These are phyloP conservation scores for Arthrobotrys iridis DNA, from an alignment of 2,329 filamentous ascomycete genomes.

Conservation along the genomic window DNA sequence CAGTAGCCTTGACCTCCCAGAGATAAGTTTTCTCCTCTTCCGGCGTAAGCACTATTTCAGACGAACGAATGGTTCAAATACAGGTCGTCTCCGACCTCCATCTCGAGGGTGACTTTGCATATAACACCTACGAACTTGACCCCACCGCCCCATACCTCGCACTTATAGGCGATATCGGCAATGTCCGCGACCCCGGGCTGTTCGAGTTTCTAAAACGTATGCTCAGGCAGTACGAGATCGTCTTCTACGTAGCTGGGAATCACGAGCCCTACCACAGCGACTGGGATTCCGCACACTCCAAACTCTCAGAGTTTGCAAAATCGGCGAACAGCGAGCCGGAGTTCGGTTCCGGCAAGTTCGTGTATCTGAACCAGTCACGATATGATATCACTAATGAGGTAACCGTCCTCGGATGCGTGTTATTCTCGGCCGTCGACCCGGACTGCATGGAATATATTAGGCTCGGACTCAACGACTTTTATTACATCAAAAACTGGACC, in stretches of 20 bases:
- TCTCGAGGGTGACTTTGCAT: conserved; percentile 66
- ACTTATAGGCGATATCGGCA: conserved; percentile 69
- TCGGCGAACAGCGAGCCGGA: conserved; percentile 7
- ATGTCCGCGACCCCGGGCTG: conserved; percentile 63
- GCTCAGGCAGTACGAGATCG: conserved; percentile 64
- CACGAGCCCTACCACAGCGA: conserved; percentile 66
- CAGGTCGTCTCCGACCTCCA: conserved; percentile 71
- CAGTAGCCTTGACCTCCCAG: not conserved
- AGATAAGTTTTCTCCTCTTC: not conserved
- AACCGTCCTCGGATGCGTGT: conserved; percentile 64
- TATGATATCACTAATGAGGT: conserved; percentile 61
- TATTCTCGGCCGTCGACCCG: conserved; percentile 65
- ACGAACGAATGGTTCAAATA: conserved; percentile 11
- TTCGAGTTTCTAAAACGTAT: conserved; percentile 65
- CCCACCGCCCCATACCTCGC: conserved; percentile 67
- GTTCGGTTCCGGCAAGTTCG: conserved; percentile 59
- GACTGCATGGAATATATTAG: conserved; percentile 62
- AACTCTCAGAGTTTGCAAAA: conserved; percentile 51
- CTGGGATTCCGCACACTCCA: conserved; percentile 38
- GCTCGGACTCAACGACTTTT: conserved; percentile 67
- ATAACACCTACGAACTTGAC: conserved; percentile 66
- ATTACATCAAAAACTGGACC: conserved; percentile 61
- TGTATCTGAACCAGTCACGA: conserved; percentile 62
- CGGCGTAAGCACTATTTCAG: too few species aligned
- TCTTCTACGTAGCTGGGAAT: conserved; percentile 69